Base-by-base conservation (phyloP, 345 rosid genomes). In the Anastatica hierochuntica region DNA sequence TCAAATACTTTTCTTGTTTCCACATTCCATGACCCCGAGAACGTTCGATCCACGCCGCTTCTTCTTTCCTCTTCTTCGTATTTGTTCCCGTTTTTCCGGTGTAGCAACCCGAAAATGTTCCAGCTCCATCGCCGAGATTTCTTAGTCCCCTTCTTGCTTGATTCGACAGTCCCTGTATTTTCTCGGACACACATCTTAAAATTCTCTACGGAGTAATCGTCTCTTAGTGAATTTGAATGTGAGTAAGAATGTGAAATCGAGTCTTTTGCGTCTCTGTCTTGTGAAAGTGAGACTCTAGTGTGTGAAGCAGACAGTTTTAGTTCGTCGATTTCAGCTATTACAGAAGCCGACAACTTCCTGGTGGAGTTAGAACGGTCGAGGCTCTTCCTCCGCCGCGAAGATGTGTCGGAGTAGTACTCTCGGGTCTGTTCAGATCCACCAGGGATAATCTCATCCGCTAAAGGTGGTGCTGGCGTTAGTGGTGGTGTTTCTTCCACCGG, bases 351-450 rank as follows among this genome's bases (percentile, higher is more conserved):
- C 0, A 86, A 62, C 70, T 81, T 94, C 61, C 94, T 72, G 0
- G 83, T 73, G 0, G 99, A 85, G 64, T 60, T 81, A 5, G 81
- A 88, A 64, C 94, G 73, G 21, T 94, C 99, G 6, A 88, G 77
- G 49, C 97, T 88, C 79, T 79, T 88, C 71, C 98, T 76, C 67
- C 99, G 66, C 43, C 89, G 59, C 0, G 95, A 77, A 23, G 85
- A 78, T 3, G 95, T 83, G 71, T 85, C 95, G 2, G 73, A 68
- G 67, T 94, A 94, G 45, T 94, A 94, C 46, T 88, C 95, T 72
- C 95, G 70, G 0, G 99, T 88, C 71, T 94, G 99, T 30, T 63
- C 76, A 45, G 89, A 79, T 23, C 99, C 99, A 21, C 99, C 99
- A 14, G 99, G 99, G 27, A 72, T 50, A 7, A 49, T n/a, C n/a